phyloP scores from a whole-genome alignment of 371 early-diverging fungal species.

The Choanephora cucurbitarum region DNA sequence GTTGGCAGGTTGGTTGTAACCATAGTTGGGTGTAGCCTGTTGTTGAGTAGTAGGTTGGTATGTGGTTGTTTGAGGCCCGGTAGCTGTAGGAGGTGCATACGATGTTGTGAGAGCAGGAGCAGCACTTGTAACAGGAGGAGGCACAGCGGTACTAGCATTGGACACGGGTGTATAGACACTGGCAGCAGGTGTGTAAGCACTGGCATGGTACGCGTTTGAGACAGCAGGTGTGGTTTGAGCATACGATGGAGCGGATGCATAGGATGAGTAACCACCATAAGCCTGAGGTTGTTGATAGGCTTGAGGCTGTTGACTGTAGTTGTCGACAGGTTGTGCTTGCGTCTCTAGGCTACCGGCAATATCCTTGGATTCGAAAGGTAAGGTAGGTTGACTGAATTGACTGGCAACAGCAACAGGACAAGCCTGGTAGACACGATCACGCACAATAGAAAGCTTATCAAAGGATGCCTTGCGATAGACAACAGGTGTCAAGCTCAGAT shows the following conservation, averaged over 20 bases:
- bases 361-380: slow-evolving; percentile 66
- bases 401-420: slow-evolving; percentile 52
- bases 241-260: slow-evolving; percentile 5
- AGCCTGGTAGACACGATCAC: slow-evolving; percentile 75
- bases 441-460: slow-evolving; percentile 61
- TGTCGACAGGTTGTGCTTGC: slow-evolving; percentile 6
- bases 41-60: slow-evolving; percentile 16
- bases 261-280: slow-evolving; percentile 10
- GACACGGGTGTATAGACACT: slow-evolving; percentile 5
- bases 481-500: slow-evolving; percentile 72
- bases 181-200: slow-evolving; percentile 26
- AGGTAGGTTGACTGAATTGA: slow-evolving; percentile 48
- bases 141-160: background rate
- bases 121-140: slow-evolving; percentile 13
- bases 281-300: slow-evolving; percentile 13
- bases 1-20: slow-evolving; percentile 13
- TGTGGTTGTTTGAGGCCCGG: slow-evolving; percentile 8
- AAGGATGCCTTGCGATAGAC: slow-evolving; percentile 60
- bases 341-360: slow-evolving; percentile 31
- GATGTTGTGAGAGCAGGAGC: background rate
- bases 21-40: slow-evolving; percentile 7
- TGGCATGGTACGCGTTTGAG: slow-evolving; percentile 17
- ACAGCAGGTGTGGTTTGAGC: slow-evolving; percentile 5
- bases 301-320: slow-evolving; percentile 12
- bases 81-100: background rate